Evolutionary conservation across 1,139 yeast species (phyloP), one percentile per base, ranked within the genome.

Genomic region (Yamadazyma taylorii): DNA sequence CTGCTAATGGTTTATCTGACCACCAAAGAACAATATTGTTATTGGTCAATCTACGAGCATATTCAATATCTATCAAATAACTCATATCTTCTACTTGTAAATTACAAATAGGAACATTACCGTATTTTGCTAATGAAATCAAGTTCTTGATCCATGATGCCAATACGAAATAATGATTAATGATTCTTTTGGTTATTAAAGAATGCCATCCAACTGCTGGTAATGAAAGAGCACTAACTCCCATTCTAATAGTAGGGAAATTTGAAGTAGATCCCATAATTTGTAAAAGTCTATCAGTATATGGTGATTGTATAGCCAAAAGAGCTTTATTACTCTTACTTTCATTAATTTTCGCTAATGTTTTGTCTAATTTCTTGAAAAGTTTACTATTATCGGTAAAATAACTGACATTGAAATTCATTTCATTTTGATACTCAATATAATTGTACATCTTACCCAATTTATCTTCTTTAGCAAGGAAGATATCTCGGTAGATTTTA

Each of bases 161-260:
- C 32, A 89, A 65, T 0, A 86, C 79, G 38, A 92, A 69, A 55
- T 80, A 82, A 47, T 86, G 90, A 49, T 80, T 81, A 32, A 84
- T 70, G 3, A 87, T 65, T 42, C 89, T 69, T 47, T 81, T 83
- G 32, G 82, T 67, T n/a, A 87, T 71, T 17, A 79, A 68, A 1
- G 77, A 60, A 54, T 89, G 96, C 97, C 98, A 92, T 7, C 94
- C 89, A 36, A 92, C 63, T 3, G 95, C 83, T 5, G 95, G 92
- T 21, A 88, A 62, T 1, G 78, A 59, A 30, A 75, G 55, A 51
- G 78, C 81, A 41, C 76, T 65, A 5, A 79, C 68, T 13, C 73
- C 66, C 75, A 85, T 76, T 39, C 71, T 72, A 15, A 88, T 65
- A 1, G 78, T 69, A 3, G 97, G 96, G 48, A 84, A 74, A 25